Conservation (phyloP, 1,139 yeast genomes). For the Zhuliangozyma parablackwelliae region DNA sequence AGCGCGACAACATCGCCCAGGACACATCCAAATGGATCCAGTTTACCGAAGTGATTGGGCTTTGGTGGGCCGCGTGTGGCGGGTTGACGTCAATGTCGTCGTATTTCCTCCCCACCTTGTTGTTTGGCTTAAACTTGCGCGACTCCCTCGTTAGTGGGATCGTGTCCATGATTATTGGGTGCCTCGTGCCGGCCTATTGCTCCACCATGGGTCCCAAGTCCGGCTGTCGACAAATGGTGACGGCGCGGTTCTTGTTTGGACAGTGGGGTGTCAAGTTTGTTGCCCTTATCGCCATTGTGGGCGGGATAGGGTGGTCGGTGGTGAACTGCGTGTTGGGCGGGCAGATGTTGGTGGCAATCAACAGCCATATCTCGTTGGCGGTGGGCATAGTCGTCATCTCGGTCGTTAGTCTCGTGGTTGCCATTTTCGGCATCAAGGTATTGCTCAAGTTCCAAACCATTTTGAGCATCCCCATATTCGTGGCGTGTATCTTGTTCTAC, state of each 20-base stretch:
- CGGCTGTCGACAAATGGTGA: conserved; percentile 40
- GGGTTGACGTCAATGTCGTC: conserved; percentile 40
- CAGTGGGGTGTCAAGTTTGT: conserved; percentile 36
- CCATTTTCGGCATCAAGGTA: conserved; percentile 40
- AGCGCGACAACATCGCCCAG: conserved; percentile 14
- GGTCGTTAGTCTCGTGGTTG: conserved; percentile 24
- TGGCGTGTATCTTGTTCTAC: conserved; percentile 65
- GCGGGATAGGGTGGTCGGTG: conserved; percentile 41
- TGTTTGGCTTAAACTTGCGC: conserved; percentile 24
- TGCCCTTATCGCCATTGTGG: conserved; percentile 29
- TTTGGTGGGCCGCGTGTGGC: conserved; percentile 40
- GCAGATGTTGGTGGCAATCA: conserved; percentile 26
- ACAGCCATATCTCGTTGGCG: conserved; percentile 18
- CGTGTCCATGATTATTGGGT: conserved; percentile 29
- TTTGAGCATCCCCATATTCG: conserved; percentile 66
- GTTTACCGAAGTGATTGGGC: conserved; percentile 58
- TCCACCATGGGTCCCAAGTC: conserved; percentile 38
- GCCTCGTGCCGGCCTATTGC: conserved; percentile 36
- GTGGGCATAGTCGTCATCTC: conserved; percentile 31
- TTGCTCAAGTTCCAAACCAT: conserved; percentile 64
- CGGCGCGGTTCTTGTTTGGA: conserved; percentile 37
- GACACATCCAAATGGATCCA: conserved; percentile 24
- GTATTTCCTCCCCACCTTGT: conserved; percentile 29
- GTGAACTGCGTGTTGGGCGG: conserved; percentile 39
- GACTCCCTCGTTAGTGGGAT: conserved; percentile 30